Conservation (phyloP, 805 yeast species). For the Pichia scutulata region DNA sequence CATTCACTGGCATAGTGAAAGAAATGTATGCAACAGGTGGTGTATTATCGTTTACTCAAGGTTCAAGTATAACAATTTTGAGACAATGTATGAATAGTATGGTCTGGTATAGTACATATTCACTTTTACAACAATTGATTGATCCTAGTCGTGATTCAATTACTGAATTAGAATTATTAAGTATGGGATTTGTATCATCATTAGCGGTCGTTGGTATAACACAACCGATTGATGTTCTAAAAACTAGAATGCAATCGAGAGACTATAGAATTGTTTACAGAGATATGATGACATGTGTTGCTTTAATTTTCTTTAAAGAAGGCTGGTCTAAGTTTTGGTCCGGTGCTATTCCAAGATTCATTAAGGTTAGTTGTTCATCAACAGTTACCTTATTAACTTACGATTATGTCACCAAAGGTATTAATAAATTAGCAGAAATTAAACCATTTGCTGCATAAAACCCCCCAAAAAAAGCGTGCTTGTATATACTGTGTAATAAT, state of each 20-base stretch:
- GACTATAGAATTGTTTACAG: conserved; percentile 50
- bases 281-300: conserved; percentile 53
- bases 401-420: conserved; percentile 45
- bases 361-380: conserved; percentile 65
- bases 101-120: conserved; percentile 79
- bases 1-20: conserved; percentile 43
- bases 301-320: conserved; percentile 40
- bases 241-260: conserved; percentile 79
- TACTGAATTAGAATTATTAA: conserved; percentile 29
- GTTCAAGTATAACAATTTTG: conserved; percentile 70
- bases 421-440: conserved; percentile 21
- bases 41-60: conserved; percentile 69
- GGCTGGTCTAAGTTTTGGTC: conserved; percentile 43
- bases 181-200: conserved; percentile 56
- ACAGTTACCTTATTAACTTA: conserved; percentile 62
- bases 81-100: conserved; percentile 76
- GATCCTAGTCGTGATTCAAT: conserved; percentile 45
- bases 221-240: conserved; percentile 84
- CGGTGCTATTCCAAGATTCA: conserved; percentile 59
- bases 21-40: conserved; percentile 75
- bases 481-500: not conserved
- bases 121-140: conserved; percentile 62
- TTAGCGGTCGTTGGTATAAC: conserved; percentile 68
- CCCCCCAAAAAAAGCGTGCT: not conserved
- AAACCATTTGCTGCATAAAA: conserved; percentile 26